Evolutionary conservation across 352 stramenopile species (phyloP), one percentile per base, ranked within the genome.

Genomic region (Lagenidium sp.): DNA sequence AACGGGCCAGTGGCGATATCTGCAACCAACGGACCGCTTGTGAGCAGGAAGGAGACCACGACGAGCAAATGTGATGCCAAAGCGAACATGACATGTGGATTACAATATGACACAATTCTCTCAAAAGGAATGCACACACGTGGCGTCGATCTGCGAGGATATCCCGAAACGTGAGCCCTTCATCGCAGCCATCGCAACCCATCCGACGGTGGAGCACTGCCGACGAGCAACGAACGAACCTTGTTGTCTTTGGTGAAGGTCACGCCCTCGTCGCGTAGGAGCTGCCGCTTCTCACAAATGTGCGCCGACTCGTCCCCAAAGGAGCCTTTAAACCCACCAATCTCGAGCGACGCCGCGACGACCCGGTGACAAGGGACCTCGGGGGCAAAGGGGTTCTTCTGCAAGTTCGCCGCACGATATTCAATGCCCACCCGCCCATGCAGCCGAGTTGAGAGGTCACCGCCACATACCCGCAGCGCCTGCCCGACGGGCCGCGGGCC

Each of bases 321-420:
- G 1, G 74, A 52, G 75, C 71, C 79, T 69, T 83, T 81, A 56
- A 88, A 91, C 32, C 79, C 79, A 1, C 78, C 76, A 32, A 91
- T 85, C 24, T 65, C 60, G n/a, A 84, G 53, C 11, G 59, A 51
- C 21, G 57, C 72, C n/a, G 73, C 68, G n/a, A 92, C 72, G 8
- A 92, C 65, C 22, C 74, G 77, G 41, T 89, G 76, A 48, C 79
- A 92, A 6, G 76, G 79, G 36, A 92, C 71, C 42, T 85, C 48
- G 2, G 76, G 76, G 1, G 79, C 79, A 44, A 92, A 86, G 23
- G 79, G 79, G 38, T 92, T 92, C 44, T 85, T 85, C 79, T 91
- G 37, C 21, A n/a, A n/a, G n/a, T n/a, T n/a, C n/a, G n/a, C n/a
- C n/a, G n/a, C n/a, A n/a, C n/a, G n/a, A n/a, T n/a, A n/a, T n/a